These are phyloP conservation scores for Chlamydomonas urium DNA, from an alignment of 139 green algal genomes.

Conservation along the genomic window DNA sequence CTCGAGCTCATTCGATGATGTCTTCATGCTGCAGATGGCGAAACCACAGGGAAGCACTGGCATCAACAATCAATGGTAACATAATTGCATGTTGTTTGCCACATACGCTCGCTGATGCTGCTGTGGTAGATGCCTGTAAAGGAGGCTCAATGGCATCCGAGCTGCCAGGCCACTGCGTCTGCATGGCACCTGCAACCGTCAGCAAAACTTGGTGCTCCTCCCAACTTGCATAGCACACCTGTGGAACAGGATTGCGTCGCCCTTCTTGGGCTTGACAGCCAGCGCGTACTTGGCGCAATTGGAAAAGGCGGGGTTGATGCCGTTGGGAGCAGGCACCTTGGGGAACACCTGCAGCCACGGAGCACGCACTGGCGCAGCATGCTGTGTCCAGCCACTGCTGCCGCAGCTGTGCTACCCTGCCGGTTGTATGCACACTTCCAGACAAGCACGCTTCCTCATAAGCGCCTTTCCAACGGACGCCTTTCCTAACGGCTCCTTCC, in stretches of 20 bases:
- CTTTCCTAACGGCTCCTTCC: too few relatives aligned
- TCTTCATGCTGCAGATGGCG: slow-evolving; percentile 46
- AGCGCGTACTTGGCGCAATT: slow-evolving; percentile 56
- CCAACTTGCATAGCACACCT: slow-evolving; percentile 1
- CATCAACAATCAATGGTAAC: background rate
- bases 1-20: slow-evolving; percentile 49
- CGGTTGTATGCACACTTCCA: too few relatives aligned
- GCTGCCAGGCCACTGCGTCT: too few relatives aligned
- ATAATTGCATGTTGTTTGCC: background rate
- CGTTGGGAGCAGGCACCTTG: slow-evolving; percentile 52
- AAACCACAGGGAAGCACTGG: background rate
- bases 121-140: too few relatives aligned
- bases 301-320: slow-evolving; percentile 45
- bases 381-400: too few relatives aligned
- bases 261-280: slow-evolving; percentile 48
- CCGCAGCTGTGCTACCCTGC: too few relatives aligned
- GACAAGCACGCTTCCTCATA: too few relatives aligned
- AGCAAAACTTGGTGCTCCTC: too few relatives aligned
- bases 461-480: too few relatives aligned
- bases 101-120: background rate
- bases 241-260: slow-evolving; percentile 21
- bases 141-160: too few relatives aligned
- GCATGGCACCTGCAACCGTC: too few relatives aligned
- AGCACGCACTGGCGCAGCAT: too few relatives aligned
- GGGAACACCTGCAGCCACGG: slow-evolving; percentile 54